Base-by-base conservation (phyloP, 805 yeast genomes). In the Ogataea polymorpha region DNA sequence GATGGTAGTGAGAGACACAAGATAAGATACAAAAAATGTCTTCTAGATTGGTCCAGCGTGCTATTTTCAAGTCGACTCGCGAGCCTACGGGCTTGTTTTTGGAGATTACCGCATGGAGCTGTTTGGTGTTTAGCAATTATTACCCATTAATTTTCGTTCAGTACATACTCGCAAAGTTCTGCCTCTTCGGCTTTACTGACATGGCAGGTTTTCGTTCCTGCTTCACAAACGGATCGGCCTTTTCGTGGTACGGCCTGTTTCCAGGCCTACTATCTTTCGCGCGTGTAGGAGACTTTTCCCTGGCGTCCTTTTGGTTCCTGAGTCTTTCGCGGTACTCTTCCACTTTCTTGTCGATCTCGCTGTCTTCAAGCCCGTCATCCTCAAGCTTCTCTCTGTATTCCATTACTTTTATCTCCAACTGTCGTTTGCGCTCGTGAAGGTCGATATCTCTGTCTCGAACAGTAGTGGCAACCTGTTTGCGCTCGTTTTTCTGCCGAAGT, bases 301-400 rank as follows among this genome's bases (percentile, higher is more conserved):
- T 28, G 21, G 40, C 10, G 13, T 24, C 21, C 7, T 20, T 20
- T 7, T 20, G 20, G 13, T 13, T 26, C 23, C 14, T 28, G 9
- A 32, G 31, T 12, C 20, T 10, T 17, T 26, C 36, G 41, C 69
- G 55, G 31, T 47, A 65, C 9, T 46, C 54, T 7, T 51, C 43
- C 15, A 70, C 66, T 35, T 47, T 46, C 14, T 39, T 13, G 1
- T 67, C 71, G 11, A 69, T 62, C 24, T 58, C 65, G 0, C 56
- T 61, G 1, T 59, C 65, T 20, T 64, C 37, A 12, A 60, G 66
- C 8, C 53, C 58, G 6, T 66, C 62, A 20, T 77, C 82, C 46
- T 79, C 85, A 14, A 80, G 52, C 27, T 58, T 36, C 36, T 77
- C 83, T 16, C 80, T 50, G 20, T 71, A 65, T 32, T 76, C 77